Base-by-base conservation (phyloP, 768 basidiomycete species). In the Podaxis mareebaensis region DNA sequence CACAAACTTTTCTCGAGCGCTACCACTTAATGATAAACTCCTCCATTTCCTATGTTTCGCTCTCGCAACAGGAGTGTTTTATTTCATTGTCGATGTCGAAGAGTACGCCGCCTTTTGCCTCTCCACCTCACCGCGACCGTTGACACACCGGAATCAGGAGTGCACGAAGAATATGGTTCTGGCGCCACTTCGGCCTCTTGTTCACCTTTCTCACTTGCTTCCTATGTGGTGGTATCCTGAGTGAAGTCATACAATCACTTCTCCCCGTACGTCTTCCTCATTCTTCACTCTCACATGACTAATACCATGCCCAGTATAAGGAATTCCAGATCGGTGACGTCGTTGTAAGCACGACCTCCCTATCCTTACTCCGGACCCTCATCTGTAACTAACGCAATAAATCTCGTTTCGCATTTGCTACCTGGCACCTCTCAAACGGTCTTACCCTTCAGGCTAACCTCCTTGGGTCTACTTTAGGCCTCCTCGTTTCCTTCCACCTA, bases 61-160 rank as follows among this genome's bases (percentile, higher is more conserved):
- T 59, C 65, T 91, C 26, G 91, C 92, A 1, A 95, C 92, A 0
- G 87, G 76, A 3, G 84, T 93, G 5, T 94, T 94, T 74, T 95
- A 93, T 75, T 94, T 93, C 70, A 91, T 94, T 53, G 82, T 92
- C 38, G 93, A 95, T 68, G 87, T 93, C 8, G 93, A 95, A 64
- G 93, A 95, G 92, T 95, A 68, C 72, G 90, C 77, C 30, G 46
- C 53, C 3, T 8, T 30, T 30, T 36, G 24, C 38, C 65, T 6
- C 49, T 26, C 40, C 12, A 12, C 3, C 22, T 56, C 17, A 1
- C 36, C 49, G 59, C 4, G 28, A 48, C 67, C 10, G 65, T 61
- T 22, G 33, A 46, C 20, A 42, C 33, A 38, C 13, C 4, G 46
- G n/a, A 17, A 15, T 12, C 38, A 95, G 93, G 72, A 88, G 88